Evolutionary conservation across 2,329 filamentous ascomycete species (phyloP).

Genomic region (Ophiosphaerella korrae): DNA sequence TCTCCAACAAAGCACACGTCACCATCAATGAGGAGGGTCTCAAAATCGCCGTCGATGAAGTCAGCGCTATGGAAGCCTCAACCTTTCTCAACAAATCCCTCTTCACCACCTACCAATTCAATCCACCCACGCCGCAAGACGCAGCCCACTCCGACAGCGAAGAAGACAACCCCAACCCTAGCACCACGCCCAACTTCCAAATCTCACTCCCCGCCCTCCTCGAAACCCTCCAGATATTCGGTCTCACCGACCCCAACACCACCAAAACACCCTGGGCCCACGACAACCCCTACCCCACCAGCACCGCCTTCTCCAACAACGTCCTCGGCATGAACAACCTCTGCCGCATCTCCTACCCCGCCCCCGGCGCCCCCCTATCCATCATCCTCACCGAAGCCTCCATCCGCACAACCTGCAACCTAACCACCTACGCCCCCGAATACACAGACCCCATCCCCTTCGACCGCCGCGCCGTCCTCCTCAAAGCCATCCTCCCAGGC

Average conservation of each 20-base stretch:
- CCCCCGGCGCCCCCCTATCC: slow-evolving; percentile 77
- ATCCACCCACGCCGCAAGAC: slow-evolving; percentile 52
- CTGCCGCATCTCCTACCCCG: slow-evolving; percentile 79
- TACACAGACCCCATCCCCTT: slow-evolving; percentile 82
- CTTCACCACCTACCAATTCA: slow-evolving; percentile 83
- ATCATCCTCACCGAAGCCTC: slow-evolving; percentile 85
- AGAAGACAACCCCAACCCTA: slow-evolving; percentile 47
- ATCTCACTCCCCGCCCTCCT: slow-evolving; percentile 86
- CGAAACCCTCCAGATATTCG: slow-evolving; percentile 95
- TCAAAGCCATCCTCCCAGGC: slow-evolving; percentile 95
- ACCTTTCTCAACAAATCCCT: slow-evolving; percentile 87
- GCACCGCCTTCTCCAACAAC: slow-evolving; percentile 81
- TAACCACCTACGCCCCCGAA: slow-evolving; percentile 81
- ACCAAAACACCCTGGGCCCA: slow-evolving; percentile 45
- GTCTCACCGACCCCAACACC: slow-evolving; percentile 60
- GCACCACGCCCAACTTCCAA: slow-evolving; percentile 72
- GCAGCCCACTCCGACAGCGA: slow-evolving; percentile 39
- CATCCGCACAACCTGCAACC: slow-evolving; percentile 74
- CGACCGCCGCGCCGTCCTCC: slow-evolving; percentile 74
- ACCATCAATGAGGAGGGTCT: slow-evolving; percentile 86
- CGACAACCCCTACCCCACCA: slow-evolving; percentile 57
- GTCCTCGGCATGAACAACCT: slow-evolving; percentile 82
- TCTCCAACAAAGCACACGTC: slow-evolving; percentile 64
- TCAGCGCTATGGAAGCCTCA: slow-evolving; percentile 85
- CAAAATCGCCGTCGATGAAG: slow-evolving; percentile 85